Evolutionary conservation across 2,329 filamentous ascomycete genomes (phyloP), one percentile per base, ranked within the genome.

Genomic region (Penicillium freii): DNA sequence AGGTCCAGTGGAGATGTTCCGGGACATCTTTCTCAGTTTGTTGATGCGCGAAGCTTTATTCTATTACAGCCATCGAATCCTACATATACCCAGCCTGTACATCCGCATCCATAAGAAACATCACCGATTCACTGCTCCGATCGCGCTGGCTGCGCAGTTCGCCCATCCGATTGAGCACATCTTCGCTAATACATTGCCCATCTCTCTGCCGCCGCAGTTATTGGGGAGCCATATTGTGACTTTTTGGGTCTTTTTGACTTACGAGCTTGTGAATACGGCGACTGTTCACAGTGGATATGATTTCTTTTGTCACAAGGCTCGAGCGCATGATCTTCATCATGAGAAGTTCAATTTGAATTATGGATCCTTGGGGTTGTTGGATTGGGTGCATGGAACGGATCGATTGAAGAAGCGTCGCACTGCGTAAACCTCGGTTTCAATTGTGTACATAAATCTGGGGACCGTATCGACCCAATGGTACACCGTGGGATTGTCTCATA

Each of bases 221-320:
- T 62, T 84, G 15, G 58, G 69, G 4, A 70, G 77, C 2, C 82
- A 85, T 58, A 69, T 84, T 5, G 40, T 85, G n/a, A 82, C 81
- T 0, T 75, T 81, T 64, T 83, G 80, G 80, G 60, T 68, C 1
- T 85, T 82, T 59, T 59, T 83, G 43, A 77, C 73, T 0, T 75
- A 72, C 15, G 78, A 80, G 69, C 72, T 85, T 5, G 56, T 81
- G 2, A 80, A 84, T 67, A 84, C 83, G 44, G 73, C 76, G 4
- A 81, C 78, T 0, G 82, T 84, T 53, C 82, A 85, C 67, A 83
- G 81, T 58, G 84, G 83, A 7, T 85, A 82, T 65, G 81, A 84
- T 51, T 84, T 84, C 61, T 76, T 83, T n/a, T 21, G 54, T 3
- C 59, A 60, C 9, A 65, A 66, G 55, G 82, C 82, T 0, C 73